Evolutionary conservation across 2,329 filamentous ascomycete genomes (phyloP).

Genomic region (Cercospora nicotianae): DNA sequence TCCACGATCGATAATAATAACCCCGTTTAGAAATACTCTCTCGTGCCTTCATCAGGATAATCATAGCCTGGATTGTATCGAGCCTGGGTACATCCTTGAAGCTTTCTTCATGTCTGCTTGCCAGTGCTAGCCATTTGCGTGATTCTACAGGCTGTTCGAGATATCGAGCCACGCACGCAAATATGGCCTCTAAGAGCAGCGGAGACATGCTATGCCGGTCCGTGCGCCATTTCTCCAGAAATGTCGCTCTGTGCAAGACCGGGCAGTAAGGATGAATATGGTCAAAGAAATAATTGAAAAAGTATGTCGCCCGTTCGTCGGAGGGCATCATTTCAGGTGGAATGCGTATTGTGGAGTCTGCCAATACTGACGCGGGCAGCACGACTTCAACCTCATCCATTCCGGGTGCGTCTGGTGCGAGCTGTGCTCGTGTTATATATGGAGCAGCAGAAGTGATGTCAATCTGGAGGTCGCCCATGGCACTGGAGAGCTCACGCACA

Average conservation of each 20-base stretch:
- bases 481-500: conserved; percentile 48
- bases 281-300: conserved; percentile 86
- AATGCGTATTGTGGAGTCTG: conserved; percentile 79
- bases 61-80: conserved; percentile 85
- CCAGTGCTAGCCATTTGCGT: conserved; percentile 89
- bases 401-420: conserved; percentile 60
- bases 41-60: conserved; percentile 85
- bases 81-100: conserved; percentile 90
- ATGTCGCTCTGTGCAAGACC: conserved; percentile 75
- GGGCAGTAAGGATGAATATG: conserved; percentile 93
- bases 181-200: conserved; percentile 82
- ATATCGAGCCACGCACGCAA: conserved; percentile 82
- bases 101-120: conserved; percentile 83
- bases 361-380: conserved; percentile 66
- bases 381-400: conserved; percentile 70
- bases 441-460: conserved; percentile 84
- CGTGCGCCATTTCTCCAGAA: conserved; percentile 88
- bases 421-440: conserved; percentile 70
- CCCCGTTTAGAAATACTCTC: conserved; percentile 90
- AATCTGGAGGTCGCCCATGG: conserved; percentile 83
- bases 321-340: conserved; percentile 91
- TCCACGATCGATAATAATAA: conserved; percentile 97
- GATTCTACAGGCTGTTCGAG: conserved; percentile 81
- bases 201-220: conserved; percentile 84
- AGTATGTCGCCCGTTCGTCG: conserved; percentile 76